Evolutionary conservation across 306 rosid genomes (phyloP), one percentile per base, ranked within the genome.

Genomic region (Ceratonia siliqua): DNA sequence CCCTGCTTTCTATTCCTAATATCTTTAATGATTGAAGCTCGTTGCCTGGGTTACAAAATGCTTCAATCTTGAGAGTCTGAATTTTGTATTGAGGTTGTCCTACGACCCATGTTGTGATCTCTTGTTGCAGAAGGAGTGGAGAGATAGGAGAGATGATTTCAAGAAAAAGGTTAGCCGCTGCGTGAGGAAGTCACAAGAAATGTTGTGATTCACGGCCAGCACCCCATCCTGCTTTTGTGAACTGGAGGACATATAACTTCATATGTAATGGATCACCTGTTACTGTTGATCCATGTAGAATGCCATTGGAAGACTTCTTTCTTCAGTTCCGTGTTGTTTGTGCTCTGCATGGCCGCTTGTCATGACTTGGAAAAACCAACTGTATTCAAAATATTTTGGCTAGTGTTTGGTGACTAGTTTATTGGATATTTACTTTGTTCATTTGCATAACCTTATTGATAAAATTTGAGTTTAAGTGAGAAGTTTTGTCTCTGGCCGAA

Each of bases 131-230:
- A 93, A 93, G 68, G 94, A 91, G 86, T 93, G 98, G 98, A 88
- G 98, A 73, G 98, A 93, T 0, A 74, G 85, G 83, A 88, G 98
- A 83, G 98, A 93, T 48, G 98, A 91, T 2, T 93, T 93, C 92
- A 93, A 89, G 94, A 93, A 89, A 74, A 93, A 93, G 82, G 97
- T 93, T 27, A 73, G 98, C 85, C 93, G 97, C 9, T 91, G 98
- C 28, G 97, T 93, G 83, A 82, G 98, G 73, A 93, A 88, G 76
- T 93, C 98, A 42, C 98, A 90, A 50, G 94, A 89, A 79, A 70
- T 86, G 85, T 78, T 85, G 63, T 87, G 94, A 91, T 79, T 70
- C 21, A 32, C 13, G 11, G 28, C 72, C 50, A 41, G 68, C 32
- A 56, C 28, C 13, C 52, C 61, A 45, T 36, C 54, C 52, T 78